phyloP scores from a whole-genome alignment of 1,139 yeast species.

The Sugiyamaella japonica region DNA sequence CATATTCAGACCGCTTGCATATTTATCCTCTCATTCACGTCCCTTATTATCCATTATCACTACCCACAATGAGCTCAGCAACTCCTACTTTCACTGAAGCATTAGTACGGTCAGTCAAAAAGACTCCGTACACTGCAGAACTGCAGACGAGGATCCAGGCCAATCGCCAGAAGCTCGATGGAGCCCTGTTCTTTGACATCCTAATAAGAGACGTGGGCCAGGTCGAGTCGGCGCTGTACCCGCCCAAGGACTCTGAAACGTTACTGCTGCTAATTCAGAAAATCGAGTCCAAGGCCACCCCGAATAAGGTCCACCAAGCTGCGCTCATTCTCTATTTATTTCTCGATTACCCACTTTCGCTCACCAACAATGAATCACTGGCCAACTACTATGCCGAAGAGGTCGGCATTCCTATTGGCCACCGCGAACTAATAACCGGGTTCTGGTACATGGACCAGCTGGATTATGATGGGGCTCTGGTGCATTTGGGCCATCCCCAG shows the following conservation, averaged over 20 bases:
- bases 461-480: constrained; percentile 26
- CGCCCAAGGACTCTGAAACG: constrained; percentile 30
- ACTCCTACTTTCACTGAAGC: constrained; percentile 33
- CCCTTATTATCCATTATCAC: neutral
- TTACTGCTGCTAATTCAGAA: constrained; percentile 27
- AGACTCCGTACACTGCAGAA: constrained; percentile 30
- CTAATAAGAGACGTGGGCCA: constrained; percentile 28
- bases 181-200: constrained; percentile 33
- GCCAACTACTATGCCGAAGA: constrained; percentile 37
- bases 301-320: constrained; percentile 26
- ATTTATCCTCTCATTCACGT: too few species aligned
- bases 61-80: neutral
- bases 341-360: constrained; percentile 32
- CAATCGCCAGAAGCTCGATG: constrained; percentile 23
- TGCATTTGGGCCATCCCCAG: constrained; percentile 30
- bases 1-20: too few species aligned
- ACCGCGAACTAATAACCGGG: constrained; percentile 30
- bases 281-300: constrained; percentile 26
- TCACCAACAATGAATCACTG: constrained; percentile 27
- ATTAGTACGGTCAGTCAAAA: constrained; percentile 29
- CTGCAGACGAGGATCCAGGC: constrained; percentile 16
- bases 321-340: constrained; percentile 35
- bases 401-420: constrained; percentile 32
- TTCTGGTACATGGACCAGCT: constrained; percentile 32
- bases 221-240: constrained; percentile 28